Conservation (phyloP, 2,329 filamentous ascomycete species). For the Epichloe baconii region DNA sequence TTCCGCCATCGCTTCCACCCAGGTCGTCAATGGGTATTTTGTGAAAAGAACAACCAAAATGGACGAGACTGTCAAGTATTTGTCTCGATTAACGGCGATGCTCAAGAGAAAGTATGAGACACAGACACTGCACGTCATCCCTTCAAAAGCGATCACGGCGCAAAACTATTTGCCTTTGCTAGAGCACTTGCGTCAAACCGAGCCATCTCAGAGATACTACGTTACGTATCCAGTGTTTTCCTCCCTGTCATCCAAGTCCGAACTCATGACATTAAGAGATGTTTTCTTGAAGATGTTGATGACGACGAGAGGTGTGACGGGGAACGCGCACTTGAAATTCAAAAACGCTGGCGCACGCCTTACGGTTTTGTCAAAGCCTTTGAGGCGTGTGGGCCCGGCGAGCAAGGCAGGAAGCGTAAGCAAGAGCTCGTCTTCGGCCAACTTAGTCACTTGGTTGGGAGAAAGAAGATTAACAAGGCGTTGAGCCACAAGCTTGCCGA, state of each 20-base stretch:
- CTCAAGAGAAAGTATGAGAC: constrained; percentile 52
- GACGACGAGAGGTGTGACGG: constrained; percentile 62
- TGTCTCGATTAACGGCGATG: constrained; percentile 57
- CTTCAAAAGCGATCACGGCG: constrained; percentile 47
- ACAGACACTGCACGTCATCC: constrained; percentile 48
- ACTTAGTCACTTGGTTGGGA: constrained; percentile 46
- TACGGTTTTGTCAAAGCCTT: constrained; percentile 58
- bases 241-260: constrained; percentile 61
- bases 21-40: constrained; percentile 69
- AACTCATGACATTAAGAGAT: constrained; percentile 59
- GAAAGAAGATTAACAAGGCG: constrained; percentile 53
- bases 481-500: constrained; percentile 60
- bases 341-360: constrained; percentile 65
- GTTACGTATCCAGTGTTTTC: constrained; percentile 62
- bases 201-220: constrained; percentile 39
- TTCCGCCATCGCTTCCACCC: constrained; percentile 62
- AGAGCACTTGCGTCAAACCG: constrained; percentile 39
- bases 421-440: constrained; percentile 45
- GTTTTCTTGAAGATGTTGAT: constrained; percentile 77
- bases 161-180: constrained; percentile 54
- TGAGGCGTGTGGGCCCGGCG: constrained; percentile 36
- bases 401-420: constrained; percentile 41
- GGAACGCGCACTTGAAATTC: constrained; percentile 72
- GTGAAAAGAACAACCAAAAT: constrained; percentile 63
- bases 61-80: constrained; percentile 66